A percentile compares a stretch with the other conserved stretches of the same genome.
Conservation (phyloP, 495 filamentous ascomycete genomes). For the Neurospora intermedia region DNA sequence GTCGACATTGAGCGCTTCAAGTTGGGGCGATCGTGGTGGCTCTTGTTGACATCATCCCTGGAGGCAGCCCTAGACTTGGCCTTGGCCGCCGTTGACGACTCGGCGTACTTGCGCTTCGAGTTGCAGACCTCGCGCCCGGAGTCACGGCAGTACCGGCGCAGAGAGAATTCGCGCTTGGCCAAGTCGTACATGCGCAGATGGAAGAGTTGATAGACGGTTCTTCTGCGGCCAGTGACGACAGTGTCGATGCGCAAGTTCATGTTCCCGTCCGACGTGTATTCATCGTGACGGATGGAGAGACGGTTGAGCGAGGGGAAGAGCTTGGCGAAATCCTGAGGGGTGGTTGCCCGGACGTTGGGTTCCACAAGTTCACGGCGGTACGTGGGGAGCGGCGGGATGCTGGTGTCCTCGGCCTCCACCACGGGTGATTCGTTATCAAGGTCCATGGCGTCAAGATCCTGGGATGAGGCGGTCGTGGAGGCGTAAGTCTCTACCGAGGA, state of each 20-base stretch:
- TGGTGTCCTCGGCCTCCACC: slow-evolving; percentile 26
- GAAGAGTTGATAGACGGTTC: slow-evolving; percentile 72
- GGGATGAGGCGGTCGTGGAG: slow-evolving; percentile 57
- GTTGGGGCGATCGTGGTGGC: slow-evolving; percentile 20
- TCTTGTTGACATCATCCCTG: slow-evolving; percentile 2
- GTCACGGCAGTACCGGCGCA: slow-evolving; percentile 84
- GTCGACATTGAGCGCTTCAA: slow-evolving; percentile 65
- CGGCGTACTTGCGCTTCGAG: slow-evolving; percentile 58
- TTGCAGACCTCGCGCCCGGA: slow-evolving; percentile 92
- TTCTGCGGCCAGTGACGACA: slow-evolving; percentile 47
- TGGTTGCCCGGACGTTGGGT: slow-evolving; percentile 59
- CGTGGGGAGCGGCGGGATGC: slow-evolving; percentile 44
- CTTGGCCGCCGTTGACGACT: slow-evolving; percentile 27
- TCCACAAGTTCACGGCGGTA: slow-evolving; percentile 50
- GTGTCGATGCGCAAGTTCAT: slow-evolving; percentile 95
- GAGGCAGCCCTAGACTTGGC: slow-evolving; percentile 5
- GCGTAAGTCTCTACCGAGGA: slow-evolving; percentile 71
- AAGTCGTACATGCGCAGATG: slow-evolving; percentile 95
- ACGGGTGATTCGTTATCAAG: slow-evolving; percentile 39
- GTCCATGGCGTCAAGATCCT: slow-evolving; percentile 50
- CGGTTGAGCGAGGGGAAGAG: slow-evolving; percentile 78
- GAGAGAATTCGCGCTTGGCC: slow-evolving; percentile 73
- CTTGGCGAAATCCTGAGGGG: slow-evolving; percentile 70
- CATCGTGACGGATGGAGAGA: slow-evolving; percentile 80
- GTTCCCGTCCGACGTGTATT: slow-evolving; percentile 85